A percentile compares a stretch with the other conserved stretches of the same genome.
Conservation (phyloP, 2,329 filamentous ascomycete genomes). For the Epicoccum nigrum region DNA sequence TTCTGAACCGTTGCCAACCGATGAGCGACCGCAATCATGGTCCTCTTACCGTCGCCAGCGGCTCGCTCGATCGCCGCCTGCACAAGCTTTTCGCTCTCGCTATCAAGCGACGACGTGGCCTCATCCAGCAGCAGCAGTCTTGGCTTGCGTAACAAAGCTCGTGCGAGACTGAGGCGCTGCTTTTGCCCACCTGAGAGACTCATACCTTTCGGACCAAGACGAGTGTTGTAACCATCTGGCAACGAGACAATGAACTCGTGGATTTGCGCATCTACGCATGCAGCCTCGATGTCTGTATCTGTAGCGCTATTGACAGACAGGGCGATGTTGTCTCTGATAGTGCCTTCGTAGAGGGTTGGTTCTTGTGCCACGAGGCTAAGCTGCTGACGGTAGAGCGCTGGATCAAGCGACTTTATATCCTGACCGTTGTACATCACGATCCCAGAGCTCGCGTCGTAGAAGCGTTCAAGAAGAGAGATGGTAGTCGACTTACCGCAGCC, state of each 20-base stretch:
- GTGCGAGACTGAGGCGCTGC: slow-evolving; percentile 43
- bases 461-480: slow-evolving; percentile 88
- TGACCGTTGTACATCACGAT: slow-evolving; percentile 64
- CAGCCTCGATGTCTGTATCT: slow-evolving; percentile 37
- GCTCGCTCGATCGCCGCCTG: slow-evolving; percentile 45
- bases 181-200: slow-evolving; percentile 44
- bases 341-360: slow-evolving; percentile 54
- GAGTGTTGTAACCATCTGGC: slow-evolving; percentile 44
- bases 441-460: slow-evolving; percentile 87
- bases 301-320: slow-evolving; percentile 42
- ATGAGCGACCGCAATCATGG: slow-evolving; percentile 47
- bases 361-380: slow-evolving; percentile 56
- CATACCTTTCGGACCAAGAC: slow-evolving; percentile 46
- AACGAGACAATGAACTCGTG: slow-evolving; percentile 48
- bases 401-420: slow-evolving; percentile 46
- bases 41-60: slow-evolving; percentile 33
- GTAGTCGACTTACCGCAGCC: slow-evolving; percentile 94
- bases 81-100: slow-evolving; percentile 43
- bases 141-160: slow-evolving; percentile 42
- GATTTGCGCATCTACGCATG: slow-evolving; percentile 47
- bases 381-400: slow-evolving; percentile 48
- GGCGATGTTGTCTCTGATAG: slow-evolving; percentile 49
- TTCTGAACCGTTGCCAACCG: slow-evolving; percentile 48
- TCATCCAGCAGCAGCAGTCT: slow-evolving; percentile 45
- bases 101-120: slow-evolving; percentile 43